Conservation (phyloP, 2,329 filamentous ascomycete species). For the Diaporthe humulicola region DNA sequence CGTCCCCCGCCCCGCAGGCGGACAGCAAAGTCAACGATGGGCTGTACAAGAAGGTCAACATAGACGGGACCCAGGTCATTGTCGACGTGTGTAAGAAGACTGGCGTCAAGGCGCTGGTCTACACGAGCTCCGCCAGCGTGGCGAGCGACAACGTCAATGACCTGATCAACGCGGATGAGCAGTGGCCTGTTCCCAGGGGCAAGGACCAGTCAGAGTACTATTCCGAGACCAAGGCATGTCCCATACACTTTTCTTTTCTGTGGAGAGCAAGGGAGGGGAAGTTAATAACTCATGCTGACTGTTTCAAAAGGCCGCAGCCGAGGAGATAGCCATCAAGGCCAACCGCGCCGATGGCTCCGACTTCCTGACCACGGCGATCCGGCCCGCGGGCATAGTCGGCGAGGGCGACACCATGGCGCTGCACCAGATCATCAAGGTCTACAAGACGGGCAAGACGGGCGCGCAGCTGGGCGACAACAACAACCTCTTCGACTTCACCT, state of each 20-base stretch:
- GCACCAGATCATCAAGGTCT: slow-evolving; percentile 79
- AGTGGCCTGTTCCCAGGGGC: slow-evolving; percentile 81
- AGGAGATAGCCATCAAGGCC: slow-evolving; percentile 82
- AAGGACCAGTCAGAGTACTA: slow-evolving; percentile 84
- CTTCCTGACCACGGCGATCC: slow-evolving; percentile 84
- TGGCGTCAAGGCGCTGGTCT: slow-evolving; percentile 86
- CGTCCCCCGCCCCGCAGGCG: slow-evolving; percentile 75
- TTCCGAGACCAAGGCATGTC: slow-evolving; percentile 84
- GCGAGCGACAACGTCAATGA: slow-evolving; percentile 85
- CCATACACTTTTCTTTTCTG: background rate
- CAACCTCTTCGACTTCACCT: slow-evolving; percentile 75
- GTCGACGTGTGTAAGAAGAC: slow-evolving; percentile 78
- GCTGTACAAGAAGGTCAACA: slow-evolving; percentile 85
- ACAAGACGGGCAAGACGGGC: slow-evolving; percentile 75
- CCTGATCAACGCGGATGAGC: slow-evolving; percentile 87
- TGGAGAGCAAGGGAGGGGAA: rapidly evolving
- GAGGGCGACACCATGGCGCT: slow-evolving; percentile 86
- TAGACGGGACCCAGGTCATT: slow-evolving; percentile 85
- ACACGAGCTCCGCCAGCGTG: slow-evolving; percentile 90
- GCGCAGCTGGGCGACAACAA: slow-evolving; percentile 83
- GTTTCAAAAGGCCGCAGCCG: slow-evolving; percentile 74
- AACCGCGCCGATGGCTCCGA: slow-evolving; percentile 71
- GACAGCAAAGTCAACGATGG: slow-evolving; percentile 66
- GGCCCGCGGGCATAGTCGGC: slow-evolving; percentile 91
- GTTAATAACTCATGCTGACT: background rate